Conservation (phyloP, 1,139 yeast genomes). For the Saccharomyces hybrid region DNA sequence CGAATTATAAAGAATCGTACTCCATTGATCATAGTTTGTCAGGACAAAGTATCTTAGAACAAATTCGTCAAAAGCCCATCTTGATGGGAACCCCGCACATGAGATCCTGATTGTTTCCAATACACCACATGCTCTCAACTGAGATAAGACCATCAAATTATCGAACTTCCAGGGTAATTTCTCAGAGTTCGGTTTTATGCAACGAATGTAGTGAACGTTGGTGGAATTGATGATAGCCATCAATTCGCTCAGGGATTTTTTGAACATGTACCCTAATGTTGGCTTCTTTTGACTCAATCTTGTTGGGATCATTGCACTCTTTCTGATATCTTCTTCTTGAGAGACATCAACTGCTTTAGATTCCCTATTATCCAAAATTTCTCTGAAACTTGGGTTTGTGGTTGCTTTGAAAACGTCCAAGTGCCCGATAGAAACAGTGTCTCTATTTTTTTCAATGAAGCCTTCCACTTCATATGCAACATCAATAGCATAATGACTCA, state of each 20-base stretch:
- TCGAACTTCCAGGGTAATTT: no score
- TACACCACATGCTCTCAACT: no score
- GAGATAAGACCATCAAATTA: no score
- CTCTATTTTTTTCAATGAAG: slow-evolving; percentile 93
- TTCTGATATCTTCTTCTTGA: slow-evolving; percentile 23
- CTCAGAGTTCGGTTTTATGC: no score
- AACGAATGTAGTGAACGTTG: no score
- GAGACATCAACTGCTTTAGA: slow-evolving; percentile 35
- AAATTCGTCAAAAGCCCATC: no score
- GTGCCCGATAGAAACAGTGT: slow-evolving; percentile 94
- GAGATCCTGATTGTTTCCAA: no score
- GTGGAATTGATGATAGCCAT: no score
- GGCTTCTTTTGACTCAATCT: no score
- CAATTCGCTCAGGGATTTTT: no score
- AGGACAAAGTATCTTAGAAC: slow-evolving; percentile 82
- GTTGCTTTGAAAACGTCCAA: slow-evolving; percentile 73
- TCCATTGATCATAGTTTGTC: slow-evolving; percentile 65
- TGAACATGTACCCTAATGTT: no score
- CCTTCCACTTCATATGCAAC: slow-evolving; percentile 92
- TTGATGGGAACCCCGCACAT: no score
- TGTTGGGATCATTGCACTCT: slow-evolving; percentile 30
- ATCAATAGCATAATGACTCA: slow-evolving; percentile 90
- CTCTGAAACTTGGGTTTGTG: slow-evolving; percentile 54
- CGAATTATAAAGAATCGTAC: slow-evolving; percentile 47
- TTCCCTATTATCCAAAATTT: slow-evolving; percentile 49